Percentiles rank a stretch among this genome's conserved stretches.
Conservation (phyloP, 805 yeast genomes). For the Ogataea haglerorum region DNA sequence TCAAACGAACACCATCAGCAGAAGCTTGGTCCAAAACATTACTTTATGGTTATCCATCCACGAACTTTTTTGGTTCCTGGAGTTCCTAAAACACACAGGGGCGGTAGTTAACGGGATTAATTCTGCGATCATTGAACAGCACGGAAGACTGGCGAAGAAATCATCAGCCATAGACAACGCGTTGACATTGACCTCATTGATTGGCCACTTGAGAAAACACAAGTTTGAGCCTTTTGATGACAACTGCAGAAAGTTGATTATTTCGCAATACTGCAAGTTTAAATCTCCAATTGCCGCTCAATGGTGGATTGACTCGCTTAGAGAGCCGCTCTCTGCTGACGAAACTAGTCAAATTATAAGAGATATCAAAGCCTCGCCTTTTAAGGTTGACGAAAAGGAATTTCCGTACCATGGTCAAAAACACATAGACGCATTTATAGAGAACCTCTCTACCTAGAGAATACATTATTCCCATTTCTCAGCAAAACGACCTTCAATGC, state of each 20-base stretch:
- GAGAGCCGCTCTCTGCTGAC: not conserved
- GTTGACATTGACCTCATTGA: conserved; percentile 20
- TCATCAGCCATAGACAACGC: conserved; percentile 13
- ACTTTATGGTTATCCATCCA: conserved; percentile 16
- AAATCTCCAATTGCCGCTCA: conserved; percentile 26
- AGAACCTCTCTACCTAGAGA: conserved; percentile 3
- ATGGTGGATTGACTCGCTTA: conserved; percentile 19
- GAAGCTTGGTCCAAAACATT: conserved; percentile 7
- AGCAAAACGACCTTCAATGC: conserved; percentile 57
- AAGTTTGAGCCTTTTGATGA: conserved; percentile 14
- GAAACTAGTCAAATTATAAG: conserved; percentile 9
- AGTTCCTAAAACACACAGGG: conserved; percentile 15
- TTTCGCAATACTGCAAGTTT: conserved; percentile 19
- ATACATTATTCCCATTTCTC: conserved; percentile 12
- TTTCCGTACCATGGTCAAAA: conserved; percentile 8
- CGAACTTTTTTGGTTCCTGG: conserved; percentile 23
- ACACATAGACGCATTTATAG: conserved; percentile 9
- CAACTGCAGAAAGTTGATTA: conserved; percentile 11
- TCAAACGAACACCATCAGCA: conserved; percentile 11
- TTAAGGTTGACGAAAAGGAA: conserved; percentile 1
- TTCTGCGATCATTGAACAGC: conserved; percentile 3
- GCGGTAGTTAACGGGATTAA: conserved; percentile 2
- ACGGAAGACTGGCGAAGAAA: conserved; percentile 6
- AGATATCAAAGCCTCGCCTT: not conserved
- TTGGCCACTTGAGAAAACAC: conserved; percentile 12